phyloP scores from a whole-genome alignment of 805 yeast species.

The Hemisphaericaspora nanyangensis region DNA sequence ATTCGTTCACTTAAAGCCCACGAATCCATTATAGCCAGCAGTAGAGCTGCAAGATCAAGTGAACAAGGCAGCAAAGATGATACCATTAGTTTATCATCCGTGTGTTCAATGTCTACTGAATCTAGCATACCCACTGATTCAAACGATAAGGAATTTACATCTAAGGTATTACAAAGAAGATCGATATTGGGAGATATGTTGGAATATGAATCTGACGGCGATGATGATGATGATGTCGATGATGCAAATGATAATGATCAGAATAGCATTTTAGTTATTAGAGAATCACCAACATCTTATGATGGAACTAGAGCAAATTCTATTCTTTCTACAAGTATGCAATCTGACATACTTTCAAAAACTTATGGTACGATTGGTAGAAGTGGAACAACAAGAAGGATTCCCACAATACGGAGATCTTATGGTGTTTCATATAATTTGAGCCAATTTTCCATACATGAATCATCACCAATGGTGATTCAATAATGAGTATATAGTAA shows the following conservation, averaged over 20 bases:
- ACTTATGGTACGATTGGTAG: conserved; percentile 7
- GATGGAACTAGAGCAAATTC: not conserved
- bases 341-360: conserved; percentile 1
- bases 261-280: too few species aligned
- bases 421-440: conserved; percentile 5
- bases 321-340: not conserved
- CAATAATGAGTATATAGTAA: not conserved
- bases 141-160: conserved; percentile 22
- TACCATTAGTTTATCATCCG: not conserved
- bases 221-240: conserved; percentile 1
- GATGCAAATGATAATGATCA: not conserved
- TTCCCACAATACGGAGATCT: too few species aligned
- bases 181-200: conserved; percentile 44
- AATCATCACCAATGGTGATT: not conserved
- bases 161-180: conserved; percentile 27
- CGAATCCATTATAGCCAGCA: not conserved
- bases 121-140: not conserved
- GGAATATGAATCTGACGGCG: conserved; percentile 31
- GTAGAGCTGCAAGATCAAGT: not conserved
- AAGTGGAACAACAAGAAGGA: not conserved
- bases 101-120: not conserved
- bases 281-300: not conserved
- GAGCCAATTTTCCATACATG: conserved; percentile 2
- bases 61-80: not conserved
- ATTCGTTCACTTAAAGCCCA: conserved; percentile 2